A percentile compares a stretch with the other conserved stretches of the same genome.
phyloP scores from a whole-genome alignment of 2,329 filamentous ascomycete genomes.

The Sporothrix variecibatus region DNA sequence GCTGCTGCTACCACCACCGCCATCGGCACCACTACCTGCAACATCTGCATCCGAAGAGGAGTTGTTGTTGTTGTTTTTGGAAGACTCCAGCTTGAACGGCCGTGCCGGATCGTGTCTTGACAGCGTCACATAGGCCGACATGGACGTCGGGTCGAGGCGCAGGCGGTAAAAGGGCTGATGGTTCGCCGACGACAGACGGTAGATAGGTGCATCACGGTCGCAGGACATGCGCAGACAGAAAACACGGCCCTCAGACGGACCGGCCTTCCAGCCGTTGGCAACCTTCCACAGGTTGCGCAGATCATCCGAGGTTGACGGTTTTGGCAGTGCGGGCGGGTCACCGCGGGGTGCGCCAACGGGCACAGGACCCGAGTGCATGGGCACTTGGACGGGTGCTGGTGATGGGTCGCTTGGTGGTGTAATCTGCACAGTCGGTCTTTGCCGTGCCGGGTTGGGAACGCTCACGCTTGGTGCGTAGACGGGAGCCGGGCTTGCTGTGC shows the following conservation, averaged over 20 bases:
- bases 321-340: background rate
- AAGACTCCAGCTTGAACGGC: conserved; percentile 46
- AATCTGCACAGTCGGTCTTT: background rate
- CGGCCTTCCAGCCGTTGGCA: conserved; percentile 68
- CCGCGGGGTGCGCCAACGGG: background rate
- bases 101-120: conserved; percentile 62
- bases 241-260: conserved; percentile 57
- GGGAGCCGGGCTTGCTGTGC: background rate
- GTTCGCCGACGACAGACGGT: conserved; percentile 61
- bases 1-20: conserved; percentile 36
- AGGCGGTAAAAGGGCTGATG: conserved; percentile 70
- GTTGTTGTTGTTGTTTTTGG: conserved; percentile 41
- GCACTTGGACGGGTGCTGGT: conserved; percentile 2
- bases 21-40: conserved; percentile 31
- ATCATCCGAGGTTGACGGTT: conserved; percentile 60
- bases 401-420: background rate
- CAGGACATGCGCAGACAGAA: conserved; percentile 61
- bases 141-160: conserved; percentile 63
- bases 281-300: conserved; percentile 69
- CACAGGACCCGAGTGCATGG: background rate
- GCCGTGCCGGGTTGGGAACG: background rate
- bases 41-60: conserved; percentile 31
- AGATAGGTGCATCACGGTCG: conserved; percentile 63
- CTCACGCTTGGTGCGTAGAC: background rate
- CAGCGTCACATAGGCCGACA: conserved; percentile 62